Percentiles rank a stretch among this genome's conserved stretches.
These are phyloP conservation scores for Corrigiola litoralis DNA, from an alignment of 179 eudicot genomes.

Conservation along the genomic window DNA sequence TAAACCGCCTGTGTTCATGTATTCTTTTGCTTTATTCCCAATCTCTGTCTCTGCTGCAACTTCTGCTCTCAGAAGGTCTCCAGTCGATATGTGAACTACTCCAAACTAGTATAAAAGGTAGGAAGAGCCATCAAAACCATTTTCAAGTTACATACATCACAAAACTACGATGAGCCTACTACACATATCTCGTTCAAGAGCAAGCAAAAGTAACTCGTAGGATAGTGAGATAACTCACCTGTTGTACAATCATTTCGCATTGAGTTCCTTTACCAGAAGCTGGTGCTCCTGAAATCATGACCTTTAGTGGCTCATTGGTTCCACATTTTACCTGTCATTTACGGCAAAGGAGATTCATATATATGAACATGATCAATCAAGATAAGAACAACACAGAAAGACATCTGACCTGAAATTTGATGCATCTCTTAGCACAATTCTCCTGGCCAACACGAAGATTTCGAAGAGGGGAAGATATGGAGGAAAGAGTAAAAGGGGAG, in stretches of 20 bases:
- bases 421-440: not conserved
- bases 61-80: slow-evolving; percentile 87
- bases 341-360: not conserved
- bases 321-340: slow-evolving; percentile 39
- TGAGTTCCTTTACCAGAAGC: slow-evolving; percentile 99
- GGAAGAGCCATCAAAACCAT: not conserved
- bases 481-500: slow-evolving; percentile 11
- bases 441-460: not conserved
- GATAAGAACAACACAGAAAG: not conserved
- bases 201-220: not conserved
- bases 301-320: slow-evolving; percentile 66
- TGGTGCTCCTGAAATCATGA: slow-evolving; percentile 93
- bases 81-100: slow-evolving; percentile 90
- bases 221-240: slow-evolving; percentile 36
- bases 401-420: slow-evolving; percentile 20
- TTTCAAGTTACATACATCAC: not conserved
- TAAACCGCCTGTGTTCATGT: slow-evolving; percentile 69
- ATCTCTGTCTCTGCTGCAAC: slow-evolving; percentile 88
- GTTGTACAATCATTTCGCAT: slow-evolving; percentile 73
- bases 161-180: not conserved
- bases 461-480: slow-evolving; percentile 9
- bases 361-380: not conserved
- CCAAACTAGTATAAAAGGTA: slow-evolving; percentile 68
- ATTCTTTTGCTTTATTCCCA: slow-evolving; percentile 87
- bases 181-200: not conserved